Base-by-base conservation (phyloP, 2,329 filamentous ascomycete species). In the Fusarium sororula region DNA sequence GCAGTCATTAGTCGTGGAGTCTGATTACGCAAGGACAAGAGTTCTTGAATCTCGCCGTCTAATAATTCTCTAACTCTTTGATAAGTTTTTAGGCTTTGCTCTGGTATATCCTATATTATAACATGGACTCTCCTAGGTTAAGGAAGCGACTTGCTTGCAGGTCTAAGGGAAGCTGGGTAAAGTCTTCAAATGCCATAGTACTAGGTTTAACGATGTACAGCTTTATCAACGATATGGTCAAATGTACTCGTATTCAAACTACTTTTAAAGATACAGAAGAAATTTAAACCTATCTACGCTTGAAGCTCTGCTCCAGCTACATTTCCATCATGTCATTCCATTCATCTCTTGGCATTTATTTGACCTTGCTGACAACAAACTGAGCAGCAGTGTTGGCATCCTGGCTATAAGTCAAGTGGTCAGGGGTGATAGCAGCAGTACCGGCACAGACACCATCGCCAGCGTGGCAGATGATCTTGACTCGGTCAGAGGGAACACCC, bases 371-470 rank as follows among this genome's bases (percentile, higher is more conserved):
- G 18, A 58, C 79, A 47, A 81, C 75, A 55, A 80, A 81, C 13
- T 70, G 58, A 18, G 80, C 80, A 53, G 80, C 80, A 15, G 73
- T 65, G 12, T 66, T 55, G 13, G 81, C 81, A 57, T 82, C 78
- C 38, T 77, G 35, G 63, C 78, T 72, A 55, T 81, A 81, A 24
- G 74, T 77, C 47, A 75, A 68, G 66, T 81, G 80, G 8, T 71
- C 75, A 8, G 72, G 41, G 14, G 74, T 79, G 26, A 81, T 78
- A 38, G 78, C 64, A 38, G 70, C 76, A 30, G 75, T 76, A 4
- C 79, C 79, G 5, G 73, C 58, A 67, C 81, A 82, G 61, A 82
- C 81, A 63, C 73, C 74, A 67, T 82, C 81, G 6, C 81, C 81
- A 17, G 61, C 11, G 65, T 80, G 80, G 74, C 81, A 82, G 67